Evolutionary conservation across 2,329 filamentous ascomycete species (phyloP).

Genomic region (Elsinoe fawcettii): DNA sequence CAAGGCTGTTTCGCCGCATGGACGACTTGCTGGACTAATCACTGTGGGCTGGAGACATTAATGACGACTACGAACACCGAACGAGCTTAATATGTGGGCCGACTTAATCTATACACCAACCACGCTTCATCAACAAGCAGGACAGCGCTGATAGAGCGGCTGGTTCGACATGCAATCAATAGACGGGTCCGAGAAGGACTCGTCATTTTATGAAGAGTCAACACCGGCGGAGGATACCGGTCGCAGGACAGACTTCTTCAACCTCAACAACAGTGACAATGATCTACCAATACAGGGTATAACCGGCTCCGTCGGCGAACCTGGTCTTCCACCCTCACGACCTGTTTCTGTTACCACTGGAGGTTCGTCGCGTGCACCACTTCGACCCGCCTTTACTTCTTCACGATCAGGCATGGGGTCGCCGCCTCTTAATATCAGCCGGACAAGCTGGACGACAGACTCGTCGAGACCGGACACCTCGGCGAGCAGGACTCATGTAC

Average conservation of each 20-base stretch:
- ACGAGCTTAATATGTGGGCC: constrained; percentile 11
- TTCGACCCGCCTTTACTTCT: constrained; percentile 9
- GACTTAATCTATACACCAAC: background rate
- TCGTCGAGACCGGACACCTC: constrained; percentile 53
- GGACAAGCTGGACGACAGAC: constrained; percentile 18
- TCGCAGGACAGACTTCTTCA: constrained; percentile 7
- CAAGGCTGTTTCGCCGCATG: background rate
- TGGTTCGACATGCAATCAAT: constrained; percentile 2
- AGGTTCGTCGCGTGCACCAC: constrained; percentile 15
- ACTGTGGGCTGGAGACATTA: background rate
- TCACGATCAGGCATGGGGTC: constrained; percentile 18
- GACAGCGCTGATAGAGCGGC: background rate
- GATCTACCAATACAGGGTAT: constrained; percentile 19
- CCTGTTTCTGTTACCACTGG: constrained; percentile 37
- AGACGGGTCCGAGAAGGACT: constrained; percentile 4
- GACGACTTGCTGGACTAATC: background rate
- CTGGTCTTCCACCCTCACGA: constrained; percentile 41
- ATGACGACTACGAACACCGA: background rate
- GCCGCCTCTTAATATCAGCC: constrained; percentile 19
- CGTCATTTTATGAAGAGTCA: constrained; percentile 11
- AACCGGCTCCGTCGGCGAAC: constrained; percentile 41
- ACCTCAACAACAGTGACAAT: constrained; percentile 8
- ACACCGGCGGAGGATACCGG: background rate
- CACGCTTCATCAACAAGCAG: constrained; percentile 1
- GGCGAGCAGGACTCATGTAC: constrained; percentile 77